These are phyloP conservation scores for Neopestalotiopsis rosae DNA, from an alignment of 2,329 filamentous ascomycete genomes.

Conservation along the genomic window DNA sequence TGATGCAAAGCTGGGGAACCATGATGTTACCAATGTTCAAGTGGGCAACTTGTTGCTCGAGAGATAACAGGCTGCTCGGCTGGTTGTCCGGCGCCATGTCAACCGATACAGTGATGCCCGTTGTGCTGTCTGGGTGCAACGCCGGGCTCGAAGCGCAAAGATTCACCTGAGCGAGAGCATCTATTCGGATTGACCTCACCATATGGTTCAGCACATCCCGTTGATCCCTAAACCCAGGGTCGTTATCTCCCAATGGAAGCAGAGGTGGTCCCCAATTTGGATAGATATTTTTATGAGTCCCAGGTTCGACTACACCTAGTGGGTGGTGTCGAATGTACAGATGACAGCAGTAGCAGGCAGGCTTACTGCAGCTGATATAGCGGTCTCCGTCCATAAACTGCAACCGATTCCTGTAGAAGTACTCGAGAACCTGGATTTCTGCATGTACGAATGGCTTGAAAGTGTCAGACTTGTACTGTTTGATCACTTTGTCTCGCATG, in stretches of 20 bases:
- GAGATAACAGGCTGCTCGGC: neutral
- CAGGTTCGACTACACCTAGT: constrained; percentile 34
- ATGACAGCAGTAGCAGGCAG: constrained; percentile 54
- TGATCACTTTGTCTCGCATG: constrained; percentile 30
- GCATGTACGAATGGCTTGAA: constrained; percentile 45
- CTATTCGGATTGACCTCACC: constrained; percentile 27
- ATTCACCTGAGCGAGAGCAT: constrained; percentile 31
- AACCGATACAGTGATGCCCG: constrained; percentile 27
- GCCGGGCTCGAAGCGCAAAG: constrained; percentile 3
- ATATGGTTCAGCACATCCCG: constrained; percentile 31
- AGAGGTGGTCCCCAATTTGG: constrained; percentile 44
- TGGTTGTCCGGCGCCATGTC: neutral
- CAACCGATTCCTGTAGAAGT: constrained; percentile 42
- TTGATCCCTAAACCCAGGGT: constrained; percentile 25
- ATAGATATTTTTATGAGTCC: constrained; percentile 46
- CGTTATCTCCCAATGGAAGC: constrained; percentile 20
- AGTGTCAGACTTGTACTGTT: constrained; percentile 31
- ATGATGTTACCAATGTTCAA: neutral
- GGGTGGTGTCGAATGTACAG: constrained; percentile 50
- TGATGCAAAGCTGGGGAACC: no score
- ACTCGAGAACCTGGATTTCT: constrained; percentile 53
- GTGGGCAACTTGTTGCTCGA: neutral
- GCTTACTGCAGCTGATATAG: constrained; percentile 58
- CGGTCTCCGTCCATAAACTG: constrained; percentile 44
- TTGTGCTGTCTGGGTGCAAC: constrained; percentile 30